Percentiles rank a stretch among this genome's conserved stretches.
These are phyloP conservation scores for Suhomyces atakaporum DNA, from an alignment of 1,139 yeast genomes.

Conservation along the genomic window DNA sequence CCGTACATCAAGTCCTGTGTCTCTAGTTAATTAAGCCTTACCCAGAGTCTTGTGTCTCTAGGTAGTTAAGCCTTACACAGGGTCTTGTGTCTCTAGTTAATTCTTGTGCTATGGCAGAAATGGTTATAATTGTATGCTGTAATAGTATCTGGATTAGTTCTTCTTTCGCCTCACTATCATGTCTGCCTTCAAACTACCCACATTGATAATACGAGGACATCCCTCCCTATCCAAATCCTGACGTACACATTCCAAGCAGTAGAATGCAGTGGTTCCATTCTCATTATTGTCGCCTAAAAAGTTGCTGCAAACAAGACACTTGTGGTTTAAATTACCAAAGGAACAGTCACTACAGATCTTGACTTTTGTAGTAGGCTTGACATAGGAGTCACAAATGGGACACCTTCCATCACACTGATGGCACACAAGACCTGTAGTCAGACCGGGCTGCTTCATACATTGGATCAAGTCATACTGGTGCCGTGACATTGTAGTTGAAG, in stretches of 20 bases:
- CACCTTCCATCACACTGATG: slow-evolving; percentile 90
- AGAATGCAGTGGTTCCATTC: slow-evolving; percentile 64
- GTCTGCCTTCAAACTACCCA: slow-evolving; percentile 76
- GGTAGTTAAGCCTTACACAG: too few species aligned
- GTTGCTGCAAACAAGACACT: slow-evolving; percentile 76
- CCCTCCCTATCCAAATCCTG: slow-evolving; percentile 88
- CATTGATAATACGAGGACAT: slow-evolving; percentile 80
- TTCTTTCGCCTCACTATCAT: slow-evolving; percentile 33
- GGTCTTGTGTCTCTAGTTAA: too few species aligned
- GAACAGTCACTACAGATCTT: slow-evolving; percentile 86
- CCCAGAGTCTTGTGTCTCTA: too few species aligned
- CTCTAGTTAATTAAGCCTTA: too few species aligned
- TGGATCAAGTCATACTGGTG: slow-evolving; percentile 86
- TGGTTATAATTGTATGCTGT: too few species aligned
- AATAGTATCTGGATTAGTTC: too few species aligned
- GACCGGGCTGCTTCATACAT: slow-evolving; percentile 88
- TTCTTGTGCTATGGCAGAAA: too few species aligned
- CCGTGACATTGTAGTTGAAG: slow-evolving; percentile 63
- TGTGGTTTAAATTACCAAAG: slow-evolving; percentile 61
- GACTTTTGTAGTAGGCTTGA: slow-evolving; percentile 71
- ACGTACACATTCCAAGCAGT: slow-evolving; percentile 84
- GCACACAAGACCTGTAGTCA: slow-evolving; percentile 68
- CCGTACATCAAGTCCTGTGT: too few species aligned
- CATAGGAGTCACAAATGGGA: slow-evolving; percentile 87
- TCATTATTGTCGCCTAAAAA: slow-evolving; percentile 45